Percentiles rank a stretch among this genome's conserved stretches.
Evolutionary conservation across 768 basidiomycete species (phyloP).

Genomic region (Leccinum longicurvipes): DNA sequence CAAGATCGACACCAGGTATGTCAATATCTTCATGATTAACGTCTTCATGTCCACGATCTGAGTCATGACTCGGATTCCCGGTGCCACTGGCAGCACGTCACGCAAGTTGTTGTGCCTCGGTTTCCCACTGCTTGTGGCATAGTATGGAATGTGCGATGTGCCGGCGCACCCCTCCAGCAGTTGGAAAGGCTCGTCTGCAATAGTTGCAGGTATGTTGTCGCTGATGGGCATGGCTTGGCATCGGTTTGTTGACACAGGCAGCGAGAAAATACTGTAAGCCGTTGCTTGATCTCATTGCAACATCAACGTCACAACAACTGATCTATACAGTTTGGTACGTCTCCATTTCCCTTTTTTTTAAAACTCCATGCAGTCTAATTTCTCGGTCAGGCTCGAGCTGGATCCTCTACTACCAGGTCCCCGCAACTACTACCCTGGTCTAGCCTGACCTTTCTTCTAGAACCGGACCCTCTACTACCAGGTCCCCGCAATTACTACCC

Average conservation of each 20-base stretch:
- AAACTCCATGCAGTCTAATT: neutral
- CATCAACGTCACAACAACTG: too few species aligned
- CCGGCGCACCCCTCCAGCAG: neutral
- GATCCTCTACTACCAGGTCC: neutral
- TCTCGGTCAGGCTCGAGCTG: too few species aligned
- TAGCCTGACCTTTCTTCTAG: too few species aligned
- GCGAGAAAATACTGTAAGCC: too few species aligned
- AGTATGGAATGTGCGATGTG: neutral
- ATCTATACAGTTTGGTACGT: neutral
- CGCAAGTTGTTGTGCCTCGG: neutral
- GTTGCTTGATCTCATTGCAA: too few species aligned
- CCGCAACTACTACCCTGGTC: too few species aligned
- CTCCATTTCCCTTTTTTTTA: neutral
- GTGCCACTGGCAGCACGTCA: neutral
- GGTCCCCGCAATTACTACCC: too few species aligned
- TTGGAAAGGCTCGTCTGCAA: neutral
- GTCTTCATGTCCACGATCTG: neutral
- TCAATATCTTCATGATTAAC: neutral
- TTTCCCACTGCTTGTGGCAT: neutral
- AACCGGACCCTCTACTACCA: neutral
- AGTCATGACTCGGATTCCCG: neutral
- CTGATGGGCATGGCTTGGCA: neutral
- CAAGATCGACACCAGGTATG: neutral
- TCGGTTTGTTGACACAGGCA: neutral
- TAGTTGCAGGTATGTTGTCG: neutral